Evolutionary conservation across 805 yeast species (phyloP), one percentile per base, ranked within the genome.

Genomic region (Lipomyces spencermartinsiae): DNA sequence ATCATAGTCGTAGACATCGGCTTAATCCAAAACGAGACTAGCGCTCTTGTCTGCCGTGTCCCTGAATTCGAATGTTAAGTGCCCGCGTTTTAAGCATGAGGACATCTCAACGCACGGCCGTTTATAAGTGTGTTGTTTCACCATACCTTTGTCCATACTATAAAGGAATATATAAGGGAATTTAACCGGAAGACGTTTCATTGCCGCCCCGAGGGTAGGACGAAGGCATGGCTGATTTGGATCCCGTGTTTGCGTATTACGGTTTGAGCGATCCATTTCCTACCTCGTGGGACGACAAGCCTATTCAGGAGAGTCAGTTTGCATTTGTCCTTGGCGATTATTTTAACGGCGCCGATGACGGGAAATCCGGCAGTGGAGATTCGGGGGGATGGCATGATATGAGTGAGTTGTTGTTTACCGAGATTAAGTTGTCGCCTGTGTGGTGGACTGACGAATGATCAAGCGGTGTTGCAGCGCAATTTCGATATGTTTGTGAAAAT

Each of bases 401-500:
- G 31, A 57, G 66, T 63, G 49, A 53, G 66, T 63, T n/a, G 19
- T 51, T 51, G n/a, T n/a, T n/a, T n/a, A n/a, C 19, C 51, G 37
- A 8, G 5, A 8, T n/a, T 37, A 25, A n/a, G 34, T 9, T 12
- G 31, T 1, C 16, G 54, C n/a, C 14, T 12, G 33, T 9, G 19
- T 16, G n/a, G 22, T 58, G 14, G 1, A 0, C 35, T n/a, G 29
- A 25, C 46, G 0, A 2, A 8, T 8, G 8, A 7, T 33, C 22
- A 14, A 67, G 70, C 64, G 7, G 46, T 16, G 1, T 4, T 63
- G 6, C 68, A 65, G 39, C 68, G 82, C 14, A 91, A 90, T 74
- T 89, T 87, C 72, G 84, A 86, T 63, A 82, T 84, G 71, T 89
- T 89, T 70, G 91, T 90, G 39, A 84, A 84, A 69, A 83, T 88